A percentile compares a stretch with the other conserved stretches of the same genome.
phyloP scores from a whole-genome alignment of 2,329 filamentous ascomycete species.

The Pseudogymnoascus sp. region DNA sequence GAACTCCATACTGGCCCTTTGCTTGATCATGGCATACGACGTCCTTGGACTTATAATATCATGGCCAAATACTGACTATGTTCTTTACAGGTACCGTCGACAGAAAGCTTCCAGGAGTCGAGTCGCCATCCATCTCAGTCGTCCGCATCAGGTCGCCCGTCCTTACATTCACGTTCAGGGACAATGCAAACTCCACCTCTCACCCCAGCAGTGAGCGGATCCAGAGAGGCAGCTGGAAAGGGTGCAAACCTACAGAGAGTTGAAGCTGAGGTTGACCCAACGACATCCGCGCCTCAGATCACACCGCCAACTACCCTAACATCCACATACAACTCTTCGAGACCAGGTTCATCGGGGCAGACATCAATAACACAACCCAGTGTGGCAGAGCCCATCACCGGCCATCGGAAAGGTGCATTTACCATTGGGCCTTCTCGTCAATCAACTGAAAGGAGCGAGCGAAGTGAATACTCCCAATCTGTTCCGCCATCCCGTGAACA shows the following conservation, averaged over 20 bases:
- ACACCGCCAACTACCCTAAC: constrained; percentile 46
- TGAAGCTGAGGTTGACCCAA: constrained; percentile 31
- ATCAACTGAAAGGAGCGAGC: neutral
- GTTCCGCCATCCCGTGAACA: constrained; percentile 51
- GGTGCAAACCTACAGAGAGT: constrained; percentile 28
- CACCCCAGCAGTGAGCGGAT: constrained; percentile 71
- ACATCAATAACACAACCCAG: constrained; percentile 14
- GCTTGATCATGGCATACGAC: neutral
- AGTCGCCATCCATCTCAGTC: constrained; percentile 57
- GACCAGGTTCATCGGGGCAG: constrained; percentile 27
- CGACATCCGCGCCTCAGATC: constrained; percentile 61
- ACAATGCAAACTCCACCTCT: constrained; percentile 81
- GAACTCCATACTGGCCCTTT: constrained; percentile 20
- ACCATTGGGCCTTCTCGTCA: constrained; percentile 23
- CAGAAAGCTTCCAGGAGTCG: constrained; percentile 49
- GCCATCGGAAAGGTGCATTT: constrained; percentile 15
- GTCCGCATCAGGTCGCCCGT: constrained; percentile 51
- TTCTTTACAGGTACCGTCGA: constrained; percentile 44
- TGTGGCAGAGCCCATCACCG: neutral
- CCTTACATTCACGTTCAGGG: constrained; percentile 57
- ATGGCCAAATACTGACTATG: constrained; percentile 14
- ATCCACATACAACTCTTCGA: constrained; percentile 29
- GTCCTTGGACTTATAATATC: neutral
- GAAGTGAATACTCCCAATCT: constrained; percentile 35
- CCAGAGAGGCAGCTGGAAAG: constrained; percentile 39